Conservation (phyloP, 768 basidiomycete genomes). For the Suillus luteus region DNA sequence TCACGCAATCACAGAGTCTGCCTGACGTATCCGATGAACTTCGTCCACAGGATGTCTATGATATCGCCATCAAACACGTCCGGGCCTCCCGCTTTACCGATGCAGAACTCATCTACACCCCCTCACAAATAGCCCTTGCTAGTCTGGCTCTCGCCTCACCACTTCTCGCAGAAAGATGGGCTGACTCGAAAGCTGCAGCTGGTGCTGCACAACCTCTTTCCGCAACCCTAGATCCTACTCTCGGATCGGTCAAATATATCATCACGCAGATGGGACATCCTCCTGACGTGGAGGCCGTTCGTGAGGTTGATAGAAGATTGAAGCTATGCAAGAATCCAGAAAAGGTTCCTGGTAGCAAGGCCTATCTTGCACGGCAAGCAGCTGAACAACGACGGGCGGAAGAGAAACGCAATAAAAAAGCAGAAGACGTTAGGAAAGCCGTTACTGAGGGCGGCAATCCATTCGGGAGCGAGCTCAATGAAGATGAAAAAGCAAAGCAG, state of each 20-base stretch:
- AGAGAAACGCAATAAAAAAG: slow-evolving; percentile 68
- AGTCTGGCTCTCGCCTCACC: slow-evolving; percentile 69
- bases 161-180: slow-evolving; percentile 63
- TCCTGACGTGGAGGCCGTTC: slow-evolving; percentile 82
- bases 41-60: slow-evolving; percentile 56
- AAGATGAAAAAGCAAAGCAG: slow-evolving; percentile 29
- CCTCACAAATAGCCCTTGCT: slow-evolving; percentile 91
- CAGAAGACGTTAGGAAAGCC: slow-evolving; percentile 45
- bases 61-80: slow-evolving; percentile 64
- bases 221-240: slow-evolving; percentile 32
- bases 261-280: slow-evolving; percentile 56
- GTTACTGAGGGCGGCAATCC: slow-evolving; percentile 59
- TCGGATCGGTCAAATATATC: slow-evolving; percentile 52
- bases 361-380: slow-evolving; percentile 71
- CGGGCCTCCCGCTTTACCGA: slow-evolving; percentile 87
- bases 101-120: slow-evolving; percentile 87
- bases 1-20: slow-evolving; percentile 48
- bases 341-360: slow-evolving; percentile 88
- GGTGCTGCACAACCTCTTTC: slow-evolving; percentile 16
- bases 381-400: slow-evolving; percentile 71
- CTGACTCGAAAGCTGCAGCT: slow-evolving; percentile 39
- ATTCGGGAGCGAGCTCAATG: slow-evolving; percentile 60
- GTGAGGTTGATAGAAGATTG: slow-evolving; percentile 85
- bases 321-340: slow-evolving; percentile 94
- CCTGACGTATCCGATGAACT: slow-evolving; percentile 52